Evolutionary conservation across 768 basidiomycete species (phyloP), one percentile per base, ranked within the genome.

Genomic region (Chalciporus chontae): DNA sequence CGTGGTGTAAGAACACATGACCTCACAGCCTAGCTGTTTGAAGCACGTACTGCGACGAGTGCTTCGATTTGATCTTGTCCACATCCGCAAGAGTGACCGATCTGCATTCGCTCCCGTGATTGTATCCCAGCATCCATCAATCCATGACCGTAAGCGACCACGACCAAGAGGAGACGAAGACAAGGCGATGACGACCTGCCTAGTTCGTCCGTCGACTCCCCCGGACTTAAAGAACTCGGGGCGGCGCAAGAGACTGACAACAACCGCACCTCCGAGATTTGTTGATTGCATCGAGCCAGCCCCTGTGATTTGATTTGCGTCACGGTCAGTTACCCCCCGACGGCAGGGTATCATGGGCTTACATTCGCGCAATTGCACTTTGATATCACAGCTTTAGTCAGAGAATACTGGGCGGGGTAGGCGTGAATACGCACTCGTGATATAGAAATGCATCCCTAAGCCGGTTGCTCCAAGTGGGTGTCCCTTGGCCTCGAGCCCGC

Each of bases 401-500:
- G 18, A 31, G 15, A 34, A 46, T 3, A 19, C 15, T 1, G 42
- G 24, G 21, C 13, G 17, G 18, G 40, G 43, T 14, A 4, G 3
- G 10, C 24, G 43, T 27, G 27, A n/a, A 26, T 15, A 67, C 83
- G 38, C 60, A 86, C 86, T 89, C 58, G 83, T 79, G 53, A 90
- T 86, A 60, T 88, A 90, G 68, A 90, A 90, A 63, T 91, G 88
- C 89, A 90, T 90, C 23, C 85, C 88, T 13, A 91, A 69, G 2
- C 89, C 89, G 15, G 86, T 90, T 1, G 89, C 87, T 32, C 89
- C 88, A 18, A 91, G 76, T 3, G 90, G 90, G 61, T 92, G 88
- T 3, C 90, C 90, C 62, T 91, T 93, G n/a, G 88, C 87, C 62
- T 93, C 87, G 14, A 93, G 75, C 0, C 90, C 90, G 21, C 90